phyloP scores from a whole-genome alignment of 352 stramenopile species.

The Phytophthora quininea region DNA sequence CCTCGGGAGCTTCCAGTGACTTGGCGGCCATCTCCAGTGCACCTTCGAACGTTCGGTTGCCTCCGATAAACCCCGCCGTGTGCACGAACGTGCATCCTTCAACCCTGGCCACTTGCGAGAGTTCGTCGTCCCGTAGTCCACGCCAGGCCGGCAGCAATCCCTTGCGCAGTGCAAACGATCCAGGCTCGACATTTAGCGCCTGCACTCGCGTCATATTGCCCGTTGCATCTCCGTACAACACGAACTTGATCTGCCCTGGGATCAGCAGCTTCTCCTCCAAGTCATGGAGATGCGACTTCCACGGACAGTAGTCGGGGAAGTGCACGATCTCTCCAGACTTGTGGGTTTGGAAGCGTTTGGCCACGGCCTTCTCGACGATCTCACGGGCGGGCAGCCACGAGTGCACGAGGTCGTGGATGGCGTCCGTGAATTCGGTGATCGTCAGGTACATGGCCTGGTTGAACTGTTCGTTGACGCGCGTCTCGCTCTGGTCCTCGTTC shows the following conservation, averaged over 20 bases:
- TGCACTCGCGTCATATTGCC: slow-evolving; percentile 96
- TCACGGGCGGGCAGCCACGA: slow-evolving; percentile 94
- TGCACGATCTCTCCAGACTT: slow-evolving; percentile 93
- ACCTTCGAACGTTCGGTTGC: slow-evolving; percentile 96
- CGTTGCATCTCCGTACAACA: slow-evolving; percentile 95
- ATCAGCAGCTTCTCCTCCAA: slow-evolving; percentile 93
- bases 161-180: slow-evolving; percentile 94
- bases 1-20: slow-evolving; percentile 47
- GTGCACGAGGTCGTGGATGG: slow-evolving; percentile 91
- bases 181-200: slow-evolving; percentile 93
- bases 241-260: slow-evolving; percentile 94
- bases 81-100: slow-evolving; percentile 97
- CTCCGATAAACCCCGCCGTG: slow-evolving; percentile 98
- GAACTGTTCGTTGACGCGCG: slow-evolving; percentile 92
- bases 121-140: slow-evolving; percentile 93
- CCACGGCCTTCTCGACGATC: slow-evolving; percentile 93
- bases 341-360: slow-evolving; percentile 89
- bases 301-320: slow-evolving; percentile 93
- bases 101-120: slow-evolving; percentile 90
- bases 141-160: slow-evolving; percentile 92
- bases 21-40: slow-evolving; percentile 94
- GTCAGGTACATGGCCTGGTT: slow-evolving; percentile 95
- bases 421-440: slow-evolving; percentile 93
- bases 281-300: slow-evolving; percentile 97
- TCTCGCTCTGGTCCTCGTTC: slow-evolving; percentile 93